Percentiles rank a stretch among this genome's conserved stretches.
These are phyloP conservation scores for Trypanosoma mega DNA, from an alignment of 208 protist species.

Conservation along the genomic window DNA sequence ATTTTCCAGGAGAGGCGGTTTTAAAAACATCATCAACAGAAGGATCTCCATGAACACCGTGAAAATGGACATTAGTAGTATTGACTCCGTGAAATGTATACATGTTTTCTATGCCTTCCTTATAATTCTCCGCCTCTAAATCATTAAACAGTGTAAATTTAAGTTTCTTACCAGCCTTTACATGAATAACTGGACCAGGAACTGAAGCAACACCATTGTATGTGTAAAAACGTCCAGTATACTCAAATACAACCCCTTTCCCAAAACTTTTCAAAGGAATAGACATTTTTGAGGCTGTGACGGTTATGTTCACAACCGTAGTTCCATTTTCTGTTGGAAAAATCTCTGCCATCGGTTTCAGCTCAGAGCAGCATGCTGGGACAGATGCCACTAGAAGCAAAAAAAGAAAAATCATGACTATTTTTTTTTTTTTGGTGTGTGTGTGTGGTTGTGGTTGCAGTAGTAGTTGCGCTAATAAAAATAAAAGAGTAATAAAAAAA, in stretches of 20 bases:
- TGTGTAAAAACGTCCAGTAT: constrained; percentile 67
- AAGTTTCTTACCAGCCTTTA: constrained; percentile 64
- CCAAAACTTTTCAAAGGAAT: constrained; percentile 45
- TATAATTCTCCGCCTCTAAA: constrained; percentile 34
- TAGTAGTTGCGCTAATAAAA: no score
- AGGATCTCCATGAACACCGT: constrained; percentile 79
- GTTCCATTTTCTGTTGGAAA: constrained; percentile 33
- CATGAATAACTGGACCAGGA: constrained; percentile 67
- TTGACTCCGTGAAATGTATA: constrained; percentile 72
- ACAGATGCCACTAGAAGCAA: constrained; percentile 13
- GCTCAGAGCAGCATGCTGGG: constrained; percentile 8
- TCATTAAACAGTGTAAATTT: constrained; percentile 60
- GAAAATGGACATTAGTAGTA: constrained; percentile 83
- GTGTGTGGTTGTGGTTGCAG: no score
- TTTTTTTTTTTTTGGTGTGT: background rate
- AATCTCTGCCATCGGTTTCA: constrained; percentile 30
- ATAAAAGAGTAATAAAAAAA: no score
- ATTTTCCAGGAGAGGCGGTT: constrained; percentile 35
- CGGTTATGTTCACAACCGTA: constrained; percentile 50
- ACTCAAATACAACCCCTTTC: constrained; percentile 51
- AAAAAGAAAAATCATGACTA: constrained; percentile 5
- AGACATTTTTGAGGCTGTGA: constrained; percentile 34
- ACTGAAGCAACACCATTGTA: constrained; percentile 40
- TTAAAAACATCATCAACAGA: constrained; percentile 68
- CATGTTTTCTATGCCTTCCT: constrained; percentile 3